Evolutionary conservation across 768 basidiomycete species (phyloP).

Genomic region (Lactarius vividus): DNA sequence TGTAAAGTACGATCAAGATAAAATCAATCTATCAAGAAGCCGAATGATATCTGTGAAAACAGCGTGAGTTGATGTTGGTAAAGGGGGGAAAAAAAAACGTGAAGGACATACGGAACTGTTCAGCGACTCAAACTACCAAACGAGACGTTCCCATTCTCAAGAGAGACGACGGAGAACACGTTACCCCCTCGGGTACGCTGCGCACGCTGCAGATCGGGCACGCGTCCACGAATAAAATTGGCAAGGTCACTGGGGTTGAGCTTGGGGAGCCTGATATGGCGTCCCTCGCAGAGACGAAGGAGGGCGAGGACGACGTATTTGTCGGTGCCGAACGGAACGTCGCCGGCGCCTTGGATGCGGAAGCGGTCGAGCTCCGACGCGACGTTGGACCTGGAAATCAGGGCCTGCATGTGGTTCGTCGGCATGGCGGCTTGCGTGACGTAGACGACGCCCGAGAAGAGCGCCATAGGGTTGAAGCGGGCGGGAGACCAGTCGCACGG

Average conservation of each 20-base stretch:
- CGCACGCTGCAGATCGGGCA: not conserved
- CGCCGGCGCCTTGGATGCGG: not conserved
- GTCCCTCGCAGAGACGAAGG: slow-evolving; percentile 8
- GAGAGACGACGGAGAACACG: not conserved
- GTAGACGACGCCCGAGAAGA: slow-evolving; percentile 6
- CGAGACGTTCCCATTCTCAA: not conserved
- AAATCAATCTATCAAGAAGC: not conserved
- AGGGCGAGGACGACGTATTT: slow-evolving; percentile 14
- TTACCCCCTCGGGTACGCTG: not conserved
- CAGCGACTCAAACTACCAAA: not conserved
- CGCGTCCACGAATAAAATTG: not conserved
- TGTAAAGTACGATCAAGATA: not conserved
- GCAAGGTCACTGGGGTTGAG: not conserved
- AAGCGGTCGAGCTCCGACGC: slow-evolving; percentile 15
- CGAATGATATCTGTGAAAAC: not conserved
- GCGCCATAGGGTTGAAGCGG: not conserved
- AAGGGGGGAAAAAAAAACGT: not conserved
- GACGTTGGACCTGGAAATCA: slow-evolving; percentile 6
- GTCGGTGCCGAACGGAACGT: slow-evolving; percentile 1
- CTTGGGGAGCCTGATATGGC: not conserved
- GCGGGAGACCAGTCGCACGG: slow-evolving; percentile 6
- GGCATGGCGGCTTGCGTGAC: not conserved
- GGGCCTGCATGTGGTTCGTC: not conserved
- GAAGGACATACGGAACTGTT: not conserved
- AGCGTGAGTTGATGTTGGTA: not conserved